Percentiles rank a stretch among this genome's conserved stretches.
These are phyloP conservation scores for Shiraia sp. DNA, from an alignment of 2,329 filamentous ascomycete genomes.

Conservation along the genomic window DNA sequence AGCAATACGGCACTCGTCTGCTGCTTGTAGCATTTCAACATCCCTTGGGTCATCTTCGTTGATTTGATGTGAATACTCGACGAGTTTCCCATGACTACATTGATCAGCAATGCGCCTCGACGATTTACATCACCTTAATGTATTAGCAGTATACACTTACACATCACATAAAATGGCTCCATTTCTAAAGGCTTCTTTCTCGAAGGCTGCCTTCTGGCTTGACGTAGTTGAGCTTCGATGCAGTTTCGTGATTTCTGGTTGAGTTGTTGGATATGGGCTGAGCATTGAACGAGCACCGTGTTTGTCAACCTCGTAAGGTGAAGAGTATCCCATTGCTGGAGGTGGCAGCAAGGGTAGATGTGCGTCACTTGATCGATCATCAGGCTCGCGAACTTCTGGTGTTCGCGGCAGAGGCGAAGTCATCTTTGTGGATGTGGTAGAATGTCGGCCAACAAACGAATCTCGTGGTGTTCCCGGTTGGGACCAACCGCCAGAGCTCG, in stretches of 20 bases:
- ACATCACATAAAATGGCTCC: conserved; percentile 52
- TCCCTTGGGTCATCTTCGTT: conserved; percentile 42
- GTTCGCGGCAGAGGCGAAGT: conserved; percentile 14
- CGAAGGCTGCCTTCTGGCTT: conserved; percentile 44
- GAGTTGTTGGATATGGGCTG: conserved; percentile 21
- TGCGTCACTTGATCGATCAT: conserved; percentile 12
- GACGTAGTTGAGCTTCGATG: conserved; percentile 38
- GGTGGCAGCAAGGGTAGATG: conserved; percentile 26
- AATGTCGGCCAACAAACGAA: conserved; percentile 12
- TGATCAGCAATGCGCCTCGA: conserved; percentile 1
- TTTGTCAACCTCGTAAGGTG: conserved; percentile 14
- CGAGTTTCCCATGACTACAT: conserved; percentile 40
- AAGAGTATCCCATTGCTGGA: conserved; percentile 24
- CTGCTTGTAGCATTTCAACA: conserved; percentile 47
- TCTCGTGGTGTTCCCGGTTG: conserved; percentile 11
- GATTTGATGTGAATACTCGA: conserved; percentile 48
- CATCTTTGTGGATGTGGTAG: conserved; percentile 16
- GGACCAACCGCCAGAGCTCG: conserved; percentile 18
- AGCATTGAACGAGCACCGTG: conserved; percentile 18
- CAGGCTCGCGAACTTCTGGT: conserved; percentile 18
- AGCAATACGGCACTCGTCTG: conserved; percentile 45
- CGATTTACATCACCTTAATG: no score
- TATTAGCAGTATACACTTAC: conserved; percentile 23
- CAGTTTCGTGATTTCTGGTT: conserved; percentile 24
- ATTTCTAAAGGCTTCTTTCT: conserved; percentile 49